A percentile compares a stretch with the other conserved stretches of the same genome.
Evolutionary conservation across 225 moss, liverwort and hornwort species (phyloP).

Genomic region (Bryum argenteum): DNA sequence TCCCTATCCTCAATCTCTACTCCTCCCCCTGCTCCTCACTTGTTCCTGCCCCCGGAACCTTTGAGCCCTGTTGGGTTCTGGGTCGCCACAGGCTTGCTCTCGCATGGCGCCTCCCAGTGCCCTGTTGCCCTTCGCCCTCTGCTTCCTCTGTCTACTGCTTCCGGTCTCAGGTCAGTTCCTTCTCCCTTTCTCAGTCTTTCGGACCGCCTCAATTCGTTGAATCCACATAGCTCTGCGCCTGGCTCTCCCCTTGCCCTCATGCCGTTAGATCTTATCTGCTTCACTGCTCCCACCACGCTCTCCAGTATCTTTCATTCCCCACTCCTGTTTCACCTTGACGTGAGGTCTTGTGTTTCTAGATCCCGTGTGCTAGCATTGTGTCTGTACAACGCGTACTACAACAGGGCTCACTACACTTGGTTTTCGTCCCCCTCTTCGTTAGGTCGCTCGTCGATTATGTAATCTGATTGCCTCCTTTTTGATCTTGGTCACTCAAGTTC

Average conservation of each 20-base stretch:
- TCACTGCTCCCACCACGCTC: neutral
- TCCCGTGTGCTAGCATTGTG: constrained; percentile 2
- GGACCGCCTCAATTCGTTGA: neutral
- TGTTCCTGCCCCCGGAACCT: neutral
- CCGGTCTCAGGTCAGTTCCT: constrained; percentile 33
- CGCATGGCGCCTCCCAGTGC: constrained; percentile 37
- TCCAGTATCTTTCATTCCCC: neutral
- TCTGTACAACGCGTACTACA: neutral
- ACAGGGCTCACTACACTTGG: neutral
- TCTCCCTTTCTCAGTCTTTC: neutral
- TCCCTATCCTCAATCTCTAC: neutral
- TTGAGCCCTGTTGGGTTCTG: constrained; percentile 30
- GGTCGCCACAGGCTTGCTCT: constrained; percentile 37
- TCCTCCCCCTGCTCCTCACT: neutral
- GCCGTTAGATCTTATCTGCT: constrained; percentile 36
- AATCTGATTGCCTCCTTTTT: neutral
- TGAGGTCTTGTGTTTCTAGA: constrained; percentile 23
- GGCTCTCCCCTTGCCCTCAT: constrained; percentile 27
- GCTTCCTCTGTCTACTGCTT: constrained; percentile 33
- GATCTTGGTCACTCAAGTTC: constrained; percentile 8
- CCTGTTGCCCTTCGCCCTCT: constrained; percentile 20
- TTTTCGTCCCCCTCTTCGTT: neutral
- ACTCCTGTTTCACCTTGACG: neutral
- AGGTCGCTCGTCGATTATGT: neutral
- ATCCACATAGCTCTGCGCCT: constrained; percentile 4